Base-by-base conservation (phyloP, 2,329 filamentous ascomycete genomes). In the Sphaerostilbella broomeana region DNA sequence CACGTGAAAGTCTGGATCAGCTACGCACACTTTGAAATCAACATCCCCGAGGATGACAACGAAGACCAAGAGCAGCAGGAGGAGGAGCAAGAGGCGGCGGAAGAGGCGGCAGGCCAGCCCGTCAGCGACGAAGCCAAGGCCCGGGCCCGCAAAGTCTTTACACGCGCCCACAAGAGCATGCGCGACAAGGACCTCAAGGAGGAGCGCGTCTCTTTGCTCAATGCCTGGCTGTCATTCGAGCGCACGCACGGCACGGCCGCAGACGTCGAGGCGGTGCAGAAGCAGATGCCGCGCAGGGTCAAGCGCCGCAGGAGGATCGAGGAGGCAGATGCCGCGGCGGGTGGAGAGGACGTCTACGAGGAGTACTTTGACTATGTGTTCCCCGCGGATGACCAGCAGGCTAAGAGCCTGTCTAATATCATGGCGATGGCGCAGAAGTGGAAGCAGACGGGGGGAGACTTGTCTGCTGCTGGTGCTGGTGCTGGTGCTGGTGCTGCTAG, bases 1-100 rank as follows among this genome's bases (percentile, higher is more conserved):
- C 92, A 98, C 58, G 88, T 95, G 70, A 98, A 97, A 71, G 92
- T 98, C 44, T 98, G 92, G 92, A 94, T 92, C 62, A 90, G 86
- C 61, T 98, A 90, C 65, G 92, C 92, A n/a, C 86, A 94, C 61
- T 97, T 98, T 57, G 92, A 98, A 64, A 86, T 97, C 68, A 90
- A 92, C 59, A 81, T 95, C 0, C 87, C 88, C 30, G 88, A 94
- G 42, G 75, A 78, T 37, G 77, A 78, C 27, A 79, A 72, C 9
- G 67, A 64, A 4, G 65, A 68, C 9, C 69, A 74, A 16, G 73
- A 73, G 8, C n/a, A n/a, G n/a, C n/a, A n/a, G n/a, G 80, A 72
- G 9, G 67, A 64, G 4, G 65, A 68, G 9, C 69, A 74, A 16
- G 73, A 73, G 8, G 71, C 70, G 3, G 77, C 75, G 15, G 70